Percentiles rank a stretch among this genome's conserved stretches.
Conservation (phyloP, 225 moss, liverwort and hornwort genomes). For the Sphagnum tenellum region DNA sequence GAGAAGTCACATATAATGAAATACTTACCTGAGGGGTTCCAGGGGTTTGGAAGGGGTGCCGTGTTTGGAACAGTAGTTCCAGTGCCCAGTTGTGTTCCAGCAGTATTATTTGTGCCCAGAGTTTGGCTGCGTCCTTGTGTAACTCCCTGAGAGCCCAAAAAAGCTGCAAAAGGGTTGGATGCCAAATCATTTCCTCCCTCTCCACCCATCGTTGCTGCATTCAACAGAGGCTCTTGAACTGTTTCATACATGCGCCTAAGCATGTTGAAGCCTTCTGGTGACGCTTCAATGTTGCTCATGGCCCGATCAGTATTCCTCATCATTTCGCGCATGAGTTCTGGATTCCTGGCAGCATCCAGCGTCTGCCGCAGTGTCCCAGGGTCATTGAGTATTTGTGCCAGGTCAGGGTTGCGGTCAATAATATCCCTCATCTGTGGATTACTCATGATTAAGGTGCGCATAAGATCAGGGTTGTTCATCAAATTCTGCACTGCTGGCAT, state of each 20-base stretch:
- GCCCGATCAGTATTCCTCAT: slow-evolving; percentile 98
- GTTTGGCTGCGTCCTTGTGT: slow-evolving; percentile 50
- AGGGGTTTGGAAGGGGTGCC: slow-evolving; percentile 94
- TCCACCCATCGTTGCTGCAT: slow-evolving; percentile 91
- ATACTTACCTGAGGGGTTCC: slow-evolving; percentile 79
- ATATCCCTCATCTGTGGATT: slow-evolving; percentile 98
- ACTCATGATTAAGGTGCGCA: slow-evolving; percentile 96
- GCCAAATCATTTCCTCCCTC: slow-evolving; percentile 74
- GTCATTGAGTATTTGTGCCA: slow-evolving; percentile 93
- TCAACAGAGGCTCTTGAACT: slow-evolving; percentile 89
- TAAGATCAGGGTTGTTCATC: slow-evolving; percentile 97
- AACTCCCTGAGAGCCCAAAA: slow-evolving; percentile 61
- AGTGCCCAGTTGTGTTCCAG: slow-evolving; percentile 17
- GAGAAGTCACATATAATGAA: too few species aligned
- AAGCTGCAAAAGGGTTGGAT: slow-evolving; percentile 83
- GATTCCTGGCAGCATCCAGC: slow-evolving; percentile 93
- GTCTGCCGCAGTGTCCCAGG: slow-evolving; percentile 96
- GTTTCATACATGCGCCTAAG: slow-evolving; percentile 99
- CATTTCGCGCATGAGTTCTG: slow-evolving; percentile 99
- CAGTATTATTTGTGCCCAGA: slow-evolving; percentile 32
- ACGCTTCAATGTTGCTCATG: slow-evolving; percentile 99
- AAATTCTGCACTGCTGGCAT: slow-evolving; percentile 97
- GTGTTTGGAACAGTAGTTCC: slow-evolving; percentile 83
- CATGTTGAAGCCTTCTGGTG: slow-evolving; percentile 99
- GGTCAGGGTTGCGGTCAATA: slow-evolving; percentile 93